Evolutionary conservation across 192 early-diverging fungal genomes (phyloP).

Genomic region (Backusella psychrophila): DNA sequence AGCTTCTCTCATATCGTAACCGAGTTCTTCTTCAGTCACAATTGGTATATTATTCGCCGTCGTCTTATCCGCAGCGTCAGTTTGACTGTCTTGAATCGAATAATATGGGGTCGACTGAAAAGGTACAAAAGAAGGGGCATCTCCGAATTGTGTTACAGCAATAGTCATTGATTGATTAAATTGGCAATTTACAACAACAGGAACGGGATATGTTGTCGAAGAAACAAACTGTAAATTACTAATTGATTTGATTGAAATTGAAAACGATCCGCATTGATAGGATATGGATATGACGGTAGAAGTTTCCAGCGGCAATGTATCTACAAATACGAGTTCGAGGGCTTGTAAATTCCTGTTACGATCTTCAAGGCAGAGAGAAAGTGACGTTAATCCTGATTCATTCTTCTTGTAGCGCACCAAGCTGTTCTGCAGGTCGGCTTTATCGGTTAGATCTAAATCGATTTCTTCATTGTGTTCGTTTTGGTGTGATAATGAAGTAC

Average conservation of each 20-base stretch:
- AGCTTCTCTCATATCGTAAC: neutral
- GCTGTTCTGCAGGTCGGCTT: neutral
- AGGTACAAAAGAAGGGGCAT: neutral
- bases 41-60: neutral
- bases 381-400: neutral
- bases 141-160: neutral
- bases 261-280: neutral
- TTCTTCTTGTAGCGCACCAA: neutral
- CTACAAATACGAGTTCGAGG: neutral
- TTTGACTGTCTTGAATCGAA: neutral
- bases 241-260: neutral
- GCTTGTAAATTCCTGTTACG: neutral
- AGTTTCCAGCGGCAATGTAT: neutral
- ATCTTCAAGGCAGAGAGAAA: neutral
- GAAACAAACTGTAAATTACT: neutral
- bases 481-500: neutral
- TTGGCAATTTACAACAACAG: conserved; percentile 6
- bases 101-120: neutral
- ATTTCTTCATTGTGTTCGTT: neutral
- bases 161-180: neutral
- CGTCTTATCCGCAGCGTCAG: neutral
- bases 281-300: neutral
- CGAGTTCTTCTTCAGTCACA: neutral
- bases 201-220: neutral
- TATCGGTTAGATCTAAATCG: neutral